phyloP scores from a whole-genome alignment of 1,139 yeast species.

The Hemisphaericaspora subhashii region DNA sequence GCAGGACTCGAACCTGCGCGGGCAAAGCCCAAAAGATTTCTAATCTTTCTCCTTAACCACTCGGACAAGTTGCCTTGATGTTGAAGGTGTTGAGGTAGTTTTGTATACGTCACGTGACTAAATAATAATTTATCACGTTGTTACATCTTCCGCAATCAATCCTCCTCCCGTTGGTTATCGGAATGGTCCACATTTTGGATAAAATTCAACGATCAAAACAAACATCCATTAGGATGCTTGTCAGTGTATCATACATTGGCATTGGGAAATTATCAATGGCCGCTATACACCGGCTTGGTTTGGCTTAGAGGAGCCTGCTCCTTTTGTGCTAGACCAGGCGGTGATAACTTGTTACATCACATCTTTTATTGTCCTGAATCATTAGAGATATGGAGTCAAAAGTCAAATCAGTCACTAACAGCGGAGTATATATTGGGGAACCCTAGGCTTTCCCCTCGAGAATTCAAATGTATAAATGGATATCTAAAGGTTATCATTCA shows the following conservation, averaged over 20 bases:
- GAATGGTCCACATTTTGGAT: neutral
- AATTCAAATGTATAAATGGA: no score
- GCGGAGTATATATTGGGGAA: no score
- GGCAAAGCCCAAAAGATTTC: conserved; percentile 60
- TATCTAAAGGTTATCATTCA: no score
- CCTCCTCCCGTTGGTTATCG: no score
- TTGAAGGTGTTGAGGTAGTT: no score
- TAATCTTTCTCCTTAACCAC: conserved; percentile 60
- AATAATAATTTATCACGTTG: no score
- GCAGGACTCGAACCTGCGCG: conserved; percentile 64
- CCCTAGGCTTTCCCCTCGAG: no score
- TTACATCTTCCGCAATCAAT: no score
- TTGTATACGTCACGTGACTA: no score
- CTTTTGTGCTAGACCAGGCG: neutral
- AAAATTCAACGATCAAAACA: neutral
- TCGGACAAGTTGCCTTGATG: conserved; percentile 57
- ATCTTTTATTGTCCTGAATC: neutral
- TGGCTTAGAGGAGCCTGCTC: neutral
- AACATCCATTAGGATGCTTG: neutral
- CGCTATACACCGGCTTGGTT: neutral
- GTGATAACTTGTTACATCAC: neutral
- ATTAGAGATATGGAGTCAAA: neutral
- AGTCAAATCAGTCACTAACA: neutral
- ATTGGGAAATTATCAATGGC: neutral
- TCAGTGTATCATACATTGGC: neutral